Conservation (phyloP, 2,329 filamentous ascomycete species). For the Ilyonectria robusta region DNA sequence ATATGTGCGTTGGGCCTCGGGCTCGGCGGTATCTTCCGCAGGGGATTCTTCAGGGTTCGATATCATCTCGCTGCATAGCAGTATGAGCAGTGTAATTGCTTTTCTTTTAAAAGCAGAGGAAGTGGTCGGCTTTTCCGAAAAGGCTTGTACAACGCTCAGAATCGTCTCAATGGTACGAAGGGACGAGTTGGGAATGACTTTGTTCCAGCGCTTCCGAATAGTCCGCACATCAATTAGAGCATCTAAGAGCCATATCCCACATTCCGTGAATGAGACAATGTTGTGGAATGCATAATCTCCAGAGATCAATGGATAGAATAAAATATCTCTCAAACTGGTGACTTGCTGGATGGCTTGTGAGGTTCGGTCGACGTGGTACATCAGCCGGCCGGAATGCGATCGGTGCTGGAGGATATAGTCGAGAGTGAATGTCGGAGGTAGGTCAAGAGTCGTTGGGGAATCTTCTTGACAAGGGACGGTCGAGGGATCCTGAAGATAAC, state of each 20-base stretch:
- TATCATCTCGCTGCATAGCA: slow-evolving; percentile 60
- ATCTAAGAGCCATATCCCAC: slow-evolving; percentile 66
- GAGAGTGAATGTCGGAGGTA: slow-evolving; percentile 59
- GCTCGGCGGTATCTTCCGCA: slow-evolving; percentile 45
- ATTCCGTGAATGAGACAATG: slow-evolving; percentile 55
- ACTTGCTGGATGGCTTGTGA: slow-evolving; percentile 65
- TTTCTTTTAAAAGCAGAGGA: slow-evolving; percentile 52
- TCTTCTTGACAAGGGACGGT: slow-evolving; percentile 47
- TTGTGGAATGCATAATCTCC: slow-evolving; percentile 51
- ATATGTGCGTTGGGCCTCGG: slow-evolving; percentile 52
- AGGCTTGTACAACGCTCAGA: slow-evolving; percentile 51
- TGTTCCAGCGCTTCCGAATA: slow-evolving; percentile 56
- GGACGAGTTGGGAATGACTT: slow-evolving; percentile 49
- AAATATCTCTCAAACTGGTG: slow-evolving; percentile 58
- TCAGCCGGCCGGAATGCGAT: slow-evolving; percentile 46
- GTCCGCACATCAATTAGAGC: slow-evolving; percentile 59
- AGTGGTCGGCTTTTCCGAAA: slow-evolving; percentile 34
- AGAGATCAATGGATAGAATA: slow-evolving; percentile 58
- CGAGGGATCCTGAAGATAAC: slow-evolving; percentile 53
- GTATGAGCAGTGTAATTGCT: slow-evolving; percentile 55
- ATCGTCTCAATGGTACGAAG: slow-evolving; percentile 55
- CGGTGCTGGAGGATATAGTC: slow-evolving; percentile 52
- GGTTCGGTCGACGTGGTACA: slow-evolving; percentile 57
- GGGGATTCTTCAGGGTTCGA: slow-evolving; percentile 51
- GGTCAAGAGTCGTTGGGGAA: slow-evolving; percentile 44